These are phyloP conservation scores for Plenodomus tracheiphilus DNA, from an alignment of 2,329 filamentous ascomycete genomes.

Conservation along the genomic window DNA sequence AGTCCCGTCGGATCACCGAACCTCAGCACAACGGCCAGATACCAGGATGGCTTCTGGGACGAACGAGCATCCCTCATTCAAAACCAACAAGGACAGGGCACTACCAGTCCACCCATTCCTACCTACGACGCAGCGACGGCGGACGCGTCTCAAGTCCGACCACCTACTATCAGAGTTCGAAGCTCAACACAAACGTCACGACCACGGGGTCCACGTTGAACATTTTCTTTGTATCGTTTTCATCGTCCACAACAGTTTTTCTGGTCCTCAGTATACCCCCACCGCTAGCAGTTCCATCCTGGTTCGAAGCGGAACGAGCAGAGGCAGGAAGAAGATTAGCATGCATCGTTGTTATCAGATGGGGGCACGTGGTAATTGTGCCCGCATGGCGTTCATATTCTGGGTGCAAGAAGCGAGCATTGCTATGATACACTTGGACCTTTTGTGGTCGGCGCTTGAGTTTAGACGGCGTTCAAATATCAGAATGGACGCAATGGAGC, in stretches of 20 bases:
- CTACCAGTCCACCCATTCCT: constrained; percentile 68
- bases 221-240: constrained; percentile 9
- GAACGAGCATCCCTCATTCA: constrained; percentile 54
- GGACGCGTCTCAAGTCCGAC: constrained; percentile 55
- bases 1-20: constrained; percentile 47
- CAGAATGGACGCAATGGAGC: neutral
- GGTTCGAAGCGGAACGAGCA: neutral
- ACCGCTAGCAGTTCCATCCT: constrained; percentile 6
- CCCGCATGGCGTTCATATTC: neutral
- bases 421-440: neutral
- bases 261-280: constrained; percentile 27
- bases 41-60: constrained; percentile 49
- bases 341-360: neutral
- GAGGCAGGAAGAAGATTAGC: neutral
- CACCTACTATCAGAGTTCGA: constrained; percentile 27
- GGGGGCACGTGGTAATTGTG: neutral
- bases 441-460: neutral
- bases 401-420: neutral
- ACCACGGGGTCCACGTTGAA: constrained; percentile 19
- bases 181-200: constrained; percentile 30
- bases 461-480: neutral
- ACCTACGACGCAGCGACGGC: constrained; percentile 82
- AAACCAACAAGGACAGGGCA: constrained; percentile 22
- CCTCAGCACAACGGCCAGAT: constrained; percentile 59
- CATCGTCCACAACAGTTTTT: constrained; percentile 14